A percentile compares a stretch with the other conserved stretches of the same genome.
phyloP scores from a whole-genome alignment of 2,329 filamentous ascomycete species.

The Chaetomium olivaceum region DNA sequence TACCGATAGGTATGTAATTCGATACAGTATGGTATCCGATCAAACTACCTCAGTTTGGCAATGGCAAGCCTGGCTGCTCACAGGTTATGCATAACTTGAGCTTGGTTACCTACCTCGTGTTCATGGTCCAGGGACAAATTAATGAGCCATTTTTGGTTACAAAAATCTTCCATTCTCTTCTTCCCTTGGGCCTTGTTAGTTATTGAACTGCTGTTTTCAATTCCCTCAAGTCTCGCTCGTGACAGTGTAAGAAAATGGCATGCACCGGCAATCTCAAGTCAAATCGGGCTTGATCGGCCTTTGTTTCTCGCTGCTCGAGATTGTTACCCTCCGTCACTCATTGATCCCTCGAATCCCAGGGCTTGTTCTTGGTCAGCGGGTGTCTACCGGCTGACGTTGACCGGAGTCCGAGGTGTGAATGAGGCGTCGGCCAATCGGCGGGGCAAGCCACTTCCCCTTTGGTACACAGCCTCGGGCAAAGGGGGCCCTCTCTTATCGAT shows the following conservation, averaged over 20 bases:
- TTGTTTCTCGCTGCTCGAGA: background rate
- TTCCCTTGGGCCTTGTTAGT: background rate
- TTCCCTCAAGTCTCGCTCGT: background rate
- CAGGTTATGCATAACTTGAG: too few species aligned
- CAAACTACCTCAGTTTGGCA: too few species aligned
- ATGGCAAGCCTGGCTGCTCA: too few species aligned
- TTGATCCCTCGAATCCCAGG: background rate
- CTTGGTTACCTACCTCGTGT: too few species aligned
- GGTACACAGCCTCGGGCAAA: constrained; percentile 13
- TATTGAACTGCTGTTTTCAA: background rate
- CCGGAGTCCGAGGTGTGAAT: background rate
- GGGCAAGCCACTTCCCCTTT: background rate
- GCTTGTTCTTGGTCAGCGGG: constrained; percentile 2
- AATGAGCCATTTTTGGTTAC: background rate
- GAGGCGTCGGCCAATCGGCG: background rate
- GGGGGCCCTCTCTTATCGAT: constrained; percentile 22
- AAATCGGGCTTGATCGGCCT: background rate
- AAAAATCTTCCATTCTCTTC: too few species aligned
- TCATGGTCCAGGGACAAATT: background rate
- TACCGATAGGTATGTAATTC: too few species aligned
- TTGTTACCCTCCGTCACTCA: background rate
- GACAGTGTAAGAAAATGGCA: background rate
- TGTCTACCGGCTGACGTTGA: constrained; percentile 7
- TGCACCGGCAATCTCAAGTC: background rate
- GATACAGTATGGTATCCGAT: too few species aligned